These are phyloP conservation scores for Platismatia glauca DNA, from an alignment of 495 filamentous ascomycete genomes.

Conservation along the genomic window DNA sequence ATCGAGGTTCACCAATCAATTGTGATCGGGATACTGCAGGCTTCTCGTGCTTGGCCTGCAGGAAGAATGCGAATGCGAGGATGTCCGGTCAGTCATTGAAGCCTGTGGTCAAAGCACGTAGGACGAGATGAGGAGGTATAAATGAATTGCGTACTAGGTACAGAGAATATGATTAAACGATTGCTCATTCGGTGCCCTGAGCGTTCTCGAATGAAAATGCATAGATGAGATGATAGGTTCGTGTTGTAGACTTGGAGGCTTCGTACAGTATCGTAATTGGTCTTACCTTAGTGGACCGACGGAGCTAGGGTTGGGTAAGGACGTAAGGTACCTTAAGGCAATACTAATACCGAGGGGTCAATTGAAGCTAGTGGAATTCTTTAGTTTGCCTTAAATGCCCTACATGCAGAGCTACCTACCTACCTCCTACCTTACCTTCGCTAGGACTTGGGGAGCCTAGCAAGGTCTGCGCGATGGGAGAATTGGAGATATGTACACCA, in stretches of 20 bases:
- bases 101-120: not conserved
- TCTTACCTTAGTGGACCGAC: too few species aligned
- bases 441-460: too few species aligned
- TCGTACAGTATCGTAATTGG: not conserved
- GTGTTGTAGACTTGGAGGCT: not conserved
- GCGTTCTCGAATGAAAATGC: not conserved
- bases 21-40: constrained; percentile 10
- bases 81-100: constrained; percentile 9
- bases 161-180: not conserved
- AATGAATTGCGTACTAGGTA: not conserved
- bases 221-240: not conserved
- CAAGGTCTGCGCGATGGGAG: too few species aligned
- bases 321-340: too few species aligned
- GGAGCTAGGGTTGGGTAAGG: too few species aligned
- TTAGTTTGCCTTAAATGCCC: too few species aligned
- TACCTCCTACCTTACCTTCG: too few species aligned
- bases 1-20: constrained; percentile 3
- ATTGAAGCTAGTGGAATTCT: too few species aligned
- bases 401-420: too few species aligned
- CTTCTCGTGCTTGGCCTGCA: not conserved
- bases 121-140: constrained; percentile 2
- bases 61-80: constrained; percentile 1
- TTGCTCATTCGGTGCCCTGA: constrained; percentile 9
- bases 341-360: too few species aligned
- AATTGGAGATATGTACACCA: too few species aligned